phyloP scores from a whole-genome alignment of 495 filamentous ascomycete genomes.

The Acidomyces sp. region DNA sequence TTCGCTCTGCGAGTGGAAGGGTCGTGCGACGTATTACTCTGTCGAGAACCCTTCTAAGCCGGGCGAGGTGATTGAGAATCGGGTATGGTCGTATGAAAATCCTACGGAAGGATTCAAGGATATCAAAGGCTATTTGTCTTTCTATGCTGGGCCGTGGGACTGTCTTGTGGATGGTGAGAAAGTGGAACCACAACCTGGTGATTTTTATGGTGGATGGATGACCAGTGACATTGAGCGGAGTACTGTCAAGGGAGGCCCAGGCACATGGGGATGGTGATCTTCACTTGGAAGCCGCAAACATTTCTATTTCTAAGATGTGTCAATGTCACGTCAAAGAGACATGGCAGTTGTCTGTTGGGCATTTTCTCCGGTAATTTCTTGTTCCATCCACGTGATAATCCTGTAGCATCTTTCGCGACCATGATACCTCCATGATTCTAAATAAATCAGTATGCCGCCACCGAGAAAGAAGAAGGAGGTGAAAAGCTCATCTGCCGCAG shows the following conservation, averaged over 20 bases:
- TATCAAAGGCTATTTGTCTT: conserved; percentile 39
- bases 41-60: conserved; percentile 27
- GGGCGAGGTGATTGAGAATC: conserved; percentile 31
- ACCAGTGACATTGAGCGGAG: conserved; percentile 42
- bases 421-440: background rate
- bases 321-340: background rate
- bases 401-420: background rate
- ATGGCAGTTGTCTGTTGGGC: background rate
- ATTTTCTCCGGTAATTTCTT: background rate
- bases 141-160: conserved; percentile 45
- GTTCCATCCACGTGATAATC: background rate
- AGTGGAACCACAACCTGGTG: conserved; percentile 42
- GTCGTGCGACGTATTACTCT: conserved; percentile 38
- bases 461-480: background rate
- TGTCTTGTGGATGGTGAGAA: conserved; percentile 49
- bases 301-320: background rate
- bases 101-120: conserved; percentile 36
- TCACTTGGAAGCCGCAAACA: background rate
- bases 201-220: conserved; percentile 48
- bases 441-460: background rate
- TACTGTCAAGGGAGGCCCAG: conserved; percentile 38
- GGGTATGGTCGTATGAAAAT: conserved; percentile 42
- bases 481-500: no score
- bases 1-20: conserved; percentile 46
- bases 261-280: conserved; percentile 30